These are phyloP conservation scores for Rhazya stricta DNA, from an alignment of 257 asterid species.

Conservation along the genomic window DNA sequence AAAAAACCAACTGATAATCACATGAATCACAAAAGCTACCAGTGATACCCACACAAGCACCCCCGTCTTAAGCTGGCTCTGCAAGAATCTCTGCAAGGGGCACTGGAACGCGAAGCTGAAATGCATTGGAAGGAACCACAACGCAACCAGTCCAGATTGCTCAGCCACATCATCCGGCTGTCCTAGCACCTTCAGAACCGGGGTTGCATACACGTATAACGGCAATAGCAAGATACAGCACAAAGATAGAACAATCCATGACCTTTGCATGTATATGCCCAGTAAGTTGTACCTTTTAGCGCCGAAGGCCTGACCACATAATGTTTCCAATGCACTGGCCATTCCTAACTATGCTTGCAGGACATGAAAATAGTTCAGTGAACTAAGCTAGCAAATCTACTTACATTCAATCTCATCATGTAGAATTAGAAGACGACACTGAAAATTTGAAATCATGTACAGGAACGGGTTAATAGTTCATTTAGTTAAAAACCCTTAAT, in stretches of 20 bases:
- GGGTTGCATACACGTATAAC: conserved; percentile 40
- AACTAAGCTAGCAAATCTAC: no score
- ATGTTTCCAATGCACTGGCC: conserved; percentile 49
- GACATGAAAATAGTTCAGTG: no score
- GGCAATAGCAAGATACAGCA: conserved; percentile 47
- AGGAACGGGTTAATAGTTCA: no score
- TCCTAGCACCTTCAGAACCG: conserved; percentile 49
- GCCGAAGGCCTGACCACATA: conserved; percentile 75
- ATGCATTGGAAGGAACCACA: conserved; percentile 56
- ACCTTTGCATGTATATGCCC: conserved; percentile 63
- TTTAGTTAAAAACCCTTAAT: no score
- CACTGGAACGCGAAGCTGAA: conserved; percentile 54
- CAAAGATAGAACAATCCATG: conserved; percentile 46
- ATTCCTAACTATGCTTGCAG: background rate
- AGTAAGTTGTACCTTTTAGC: conserved; percentile 61
- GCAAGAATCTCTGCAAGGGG: conserved; percentile 64
- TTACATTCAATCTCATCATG: no score
- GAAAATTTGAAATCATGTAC: no score
- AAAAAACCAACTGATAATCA: conserved; percentile 37
- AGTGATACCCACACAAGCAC: conserved; percentile 49
- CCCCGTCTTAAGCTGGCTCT: conserved; percentile 59
- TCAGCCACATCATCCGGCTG: conserved; percentile 68
- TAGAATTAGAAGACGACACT: no score
- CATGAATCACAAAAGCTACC: conserved; percentile 38
- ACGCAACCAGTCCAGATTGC: conserved; percentile 51